Conservation (phyloP, 139 green algal species). For the Trebouxia sp. region DNA sequence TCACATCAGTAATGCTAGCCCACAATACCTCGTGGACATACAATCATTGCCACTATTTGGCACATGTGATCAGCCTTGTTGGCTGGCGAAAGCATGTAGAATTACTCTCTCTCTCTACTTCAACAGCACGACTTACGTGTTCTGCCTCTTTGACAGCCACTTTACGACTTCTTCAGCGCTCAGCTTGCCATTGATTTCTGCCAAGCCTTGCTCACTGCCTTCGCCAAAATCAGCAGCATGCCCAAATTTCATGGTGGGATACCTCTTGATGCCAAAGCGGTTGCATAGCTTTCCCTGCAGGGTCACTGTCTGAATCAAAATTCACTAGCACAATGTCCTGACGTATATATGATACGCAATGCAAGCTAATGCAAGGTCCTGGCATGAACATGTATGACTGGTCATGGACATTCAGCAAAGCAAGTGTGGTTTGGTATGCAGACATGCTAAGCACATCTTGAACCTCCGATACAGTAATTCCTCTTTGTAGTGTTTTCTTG, state of each 20-base stretch:
- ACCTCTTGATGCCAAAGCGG: slow-evolving; percentile 22
- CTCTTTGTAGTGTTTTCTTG: neutral
- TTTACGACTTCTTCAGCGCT: slow-evolving; percentile 22
- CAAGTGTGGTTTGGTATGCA: neutral
- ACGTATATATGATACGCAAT: neutral
- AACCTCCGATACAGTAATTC: too few species aligned
- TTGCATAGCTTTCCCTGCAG: slow-evolving; percentile 31
- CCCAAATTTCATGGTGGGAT: slow-evolving; percentile 35
- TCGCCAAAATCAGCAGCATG: slow-evolving; percentile 9
- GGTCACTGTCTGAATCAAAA: neutral
- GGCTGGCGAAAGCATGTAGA: too few species aligned
- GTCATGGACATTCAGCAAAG: too few species aligned
- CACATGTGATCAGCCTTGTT: too few species aligned
- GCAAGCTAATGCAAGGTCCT: neutral
- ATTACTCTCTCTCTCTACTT: too few species aligned
- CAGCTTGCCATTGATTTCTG: slow-evolving; percentile 6
- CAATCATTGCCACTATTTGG: too few species aligned
- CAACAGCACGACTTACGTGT: slow-evolving; percentile 29
- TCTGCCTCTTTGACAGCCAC: slow-evolving; percentile 10
- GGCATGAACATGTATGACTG: neutral
- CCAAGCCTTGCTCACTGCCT: neutral
- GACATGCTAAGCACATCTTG: too few species aligned
- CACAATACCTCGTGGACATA: too few species aligned
- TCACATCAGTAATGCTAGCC: too few species aligned
- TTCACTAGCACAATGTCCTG: neutral